A percentile compares a stretch with the other conserved stretches of the same genome.
These are phyloP conservation scores for Populus trichocarpa DNA, from an alignment of 441 rosid species.

Conservation along the genomic window DNA sequence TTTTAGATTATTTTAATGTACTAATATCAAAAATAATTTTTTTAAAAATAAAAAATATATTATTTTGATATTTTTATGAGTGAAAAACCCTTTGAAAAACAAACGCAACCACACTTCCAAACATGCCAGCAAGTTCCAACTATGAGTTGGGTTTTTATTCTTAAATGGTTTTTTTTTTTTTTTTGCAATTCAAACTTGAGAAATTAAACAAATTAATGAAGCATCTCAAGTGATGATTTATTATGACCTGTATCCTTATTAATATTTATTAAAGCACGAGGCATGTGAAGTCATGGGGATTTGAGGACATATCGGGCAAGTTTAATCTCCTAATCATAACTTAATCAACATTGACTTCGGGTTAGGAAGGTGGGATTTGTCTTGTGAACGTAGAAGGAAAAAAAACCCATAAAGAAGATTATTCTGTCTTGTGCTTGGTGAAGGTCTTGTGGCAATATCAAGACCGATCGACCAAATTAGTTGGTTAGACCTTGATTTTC, in stretches of 20 bases:
- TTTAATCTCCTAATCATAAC: neutral
- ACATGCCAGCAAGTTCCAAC: too few relatives aligned
- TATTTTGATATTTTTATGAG: too few relatives aligned
- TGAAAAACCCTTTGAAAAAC: too few relatives aligned
- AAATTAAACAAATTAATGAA: neutral
- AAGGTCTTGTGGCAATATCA: conserved; percentile 16
- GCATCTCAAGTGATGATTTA: neutral
- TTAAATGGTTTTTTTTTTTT: too few relatives aligned
- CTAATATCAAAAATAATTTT: too few relatives aligned
- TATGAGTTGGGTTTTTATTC: too few relatives aligned
- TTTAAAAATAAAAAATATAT: too few relatives aligned
- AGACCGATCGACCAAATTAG: conserved; percentile 9
- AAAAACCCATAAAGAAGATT: too few relatives aligned
- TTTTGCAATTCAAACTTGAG: too few relatives aligned
- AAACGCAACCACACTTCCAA: too few relatives aligned
- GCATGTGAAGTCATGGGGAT: neutral
- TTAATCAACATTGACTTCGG: neutral
- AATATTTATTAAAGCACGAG: too few relatives aligned
- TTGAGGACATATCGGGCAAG: neutral
- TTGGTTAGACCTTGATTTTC: conserved; percentile 10
- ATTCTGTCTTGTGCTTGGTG: neutral
- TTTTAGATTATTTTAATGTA: too few relatives aligned
- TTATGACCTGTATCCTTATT: neutral
- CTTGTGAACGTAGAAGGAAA: neutral
- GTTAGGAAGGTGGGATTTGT: conserved; percentile 4